phyloP scores from a whole-genome alignment of 192 early-diverging fungal species.

The Mortierella hygrophila region DNA sequence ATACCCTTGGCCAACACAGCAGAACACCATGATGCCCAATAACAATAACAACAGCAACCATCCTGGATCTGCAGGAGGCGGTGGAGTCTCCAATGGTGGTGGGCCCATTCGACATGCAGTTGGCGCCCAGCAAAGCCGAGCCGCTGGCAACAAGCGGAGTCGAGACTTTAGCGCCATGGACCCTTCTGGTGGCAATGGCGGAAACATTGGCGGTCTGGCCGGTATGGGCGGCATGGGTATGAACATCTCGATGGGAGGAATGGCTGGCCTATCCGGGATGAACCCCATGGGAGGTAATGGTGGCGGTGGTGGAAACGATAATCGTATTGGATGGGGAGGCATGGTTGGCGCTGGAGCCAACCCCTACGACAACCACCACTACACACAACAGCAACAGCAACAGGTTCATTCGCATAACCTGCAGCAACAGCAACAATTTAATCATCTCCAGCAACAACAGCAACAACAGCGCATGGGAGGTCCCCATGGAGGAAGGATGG shows the following conservation, averaged over 20 bases:
- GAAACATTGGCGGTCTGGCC: background rate
- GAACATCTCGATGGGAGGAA: slow-evolving; percentile 20
- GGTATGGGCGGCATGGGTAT: background rate
- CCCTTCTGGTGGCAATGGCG: background rate
- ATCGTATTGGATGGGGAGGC: slow-evolving; percentile 42
- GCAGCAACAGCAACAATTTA: slow-evolving; percentile 26
- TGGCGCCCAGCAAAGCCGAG: slow-evolving; percentile 40
- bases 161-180: slow-evolving; percentile 45
- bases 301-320: slow-evolving; percentile 1
- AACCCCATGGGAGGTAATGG: slow-evolving; percentile 13
- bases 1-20: slow-evolving; percentile 21
- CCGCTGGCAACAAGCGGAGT: slow-evolving; percentile 37
- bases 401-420: slow-evolving; percentile 8
- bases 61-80: background rate
- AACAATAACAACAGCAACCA: background rate
- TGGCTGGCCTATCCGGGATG: slow-evolving; percentile 39
- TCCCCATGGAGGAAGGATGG: background rate
- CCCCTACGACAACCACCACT: slow-evolving; percentile 35
- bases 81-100: slow-evolving; percentile 13
- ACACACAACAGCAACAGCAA: slow-evolving; percentile 19
- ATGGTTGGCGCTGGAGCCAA: slow-evolving; percentile 37
- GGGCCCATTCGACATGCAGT: slow-evolving; percentile 39
- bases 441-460: slow-evolving; percentile 24
- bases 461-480: slow-evolving; percentile 24
- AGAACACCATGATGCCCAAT: slow-evolving; percentile 16